phyloP scores from a whole-genome alignment of 352 stramenopile genomes.

The Thraustochytrium striatum region DNA sequence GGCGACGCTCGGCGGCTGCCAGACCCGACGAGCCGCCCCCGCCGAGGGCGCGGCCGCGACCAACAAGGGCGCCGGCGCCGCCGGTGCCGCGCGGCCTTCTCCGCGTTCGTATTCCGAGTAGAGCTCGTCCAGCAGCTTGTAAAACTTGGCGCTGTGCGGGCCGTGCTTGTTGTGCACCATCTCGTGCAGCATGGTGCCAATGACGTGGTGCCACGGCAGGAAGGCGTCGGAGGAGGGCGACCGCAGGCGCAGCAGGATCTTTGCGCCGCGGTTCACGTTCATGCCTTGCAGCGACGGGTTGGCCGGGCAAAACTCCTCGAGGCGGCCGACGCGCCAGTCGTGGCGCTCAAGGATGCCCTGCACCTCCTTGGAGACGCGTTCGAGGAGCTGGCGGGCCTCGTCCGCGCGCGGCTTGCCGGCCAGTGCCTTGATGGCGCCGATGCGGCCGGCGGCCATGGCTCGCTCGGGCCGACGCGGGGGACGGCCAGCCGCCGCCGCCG shows the following conservation, averaged over 20 bases:
- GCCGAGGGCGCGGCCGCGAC: not conserved
- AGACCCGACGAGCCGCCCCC: not conserved
- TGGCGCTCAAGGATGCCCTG: slow-evolving; percentile 63
- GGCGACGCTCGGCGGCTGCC: not conserved
- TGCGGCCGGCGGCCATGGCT: not conserved
- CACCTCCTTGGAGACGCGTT: slow-evolving; percentile 61
- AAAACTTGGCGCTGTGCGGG: slow-evolving; percentile 43
- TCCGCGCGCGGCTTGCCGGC: slow-evolving; percentile 32
- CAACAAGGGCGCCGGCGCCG: not conserved
- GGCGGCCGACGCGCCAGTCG: slow-evolving; percentile 60
- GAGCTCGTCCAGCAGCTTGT: slow-evolving; percentile 46
- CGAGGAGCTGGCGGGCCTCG: slow-evolving; percentile 55
- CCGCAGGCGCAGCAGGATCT: slow-evolving; percentile 64
- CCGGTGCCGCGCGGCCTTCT: not conserved
- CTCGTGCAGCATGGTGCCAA: slow-evolving; percentile 49
- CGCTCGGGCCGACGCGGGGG: not conserved
- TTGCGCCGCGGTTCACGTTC: slow-evolving; percentile 69
- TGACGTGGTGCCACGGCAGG: not conserved
- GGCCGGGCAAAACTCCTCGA: slow-evolving; percentile 70
- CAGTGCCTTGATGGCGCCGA: not conserved
- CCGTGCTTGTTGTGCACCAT: slow-evolving; percentile 33
- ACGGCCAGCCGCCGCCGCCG: not conserved
- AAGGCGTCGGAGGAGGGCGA: not conserved
- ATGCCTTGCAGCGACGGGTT: slow-evolving; percentile 65
- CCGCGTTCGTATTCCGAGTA: not conserved